These are phyloP conservation scores for Cornus controversa DNA, from an alignment of 148 eudicot species.

Conservation along the genomic window DNA sequence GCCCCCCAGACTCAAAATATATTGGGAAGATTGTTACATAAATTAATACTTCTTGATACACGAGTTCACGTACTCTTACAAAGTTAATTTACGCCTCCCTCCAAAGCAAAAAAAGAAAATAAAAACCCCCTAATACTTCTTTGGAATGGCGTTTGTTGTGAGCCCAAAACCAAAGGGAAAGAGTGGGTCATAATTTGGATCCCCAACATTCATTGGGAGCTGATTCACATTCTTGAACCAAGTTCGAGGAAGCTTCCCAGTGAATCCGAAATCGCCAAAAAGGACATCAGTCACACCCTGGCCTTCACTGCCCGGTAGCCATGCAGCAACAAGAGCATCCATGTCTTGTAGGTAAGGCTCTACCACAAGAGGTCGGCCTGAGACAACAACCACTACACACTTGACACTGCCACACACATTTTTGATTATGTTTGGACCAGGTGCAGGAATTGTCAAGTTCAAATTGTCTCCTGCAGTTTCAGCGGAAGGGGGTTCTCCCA, in stretches of 20 bases:
- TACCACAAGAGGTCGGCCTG: slow-evolving; percentile 36
- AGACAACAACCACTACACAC: slow-evolving; percentile 30
- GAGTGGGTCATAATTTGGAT: slow-evolving; percentile 27
- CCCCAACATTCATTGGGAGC: slow-evolving; percentile 38
- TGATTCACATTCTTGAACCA: slow-evolving; percentile 32
- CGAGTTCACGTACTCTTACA: too few species aligned
- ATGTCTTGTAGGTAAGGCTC: slow-evolving; percentile 27
- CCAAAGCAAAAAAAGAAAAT: background rate
- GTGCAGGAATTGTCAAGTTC: slow-evolving; percentile 11
- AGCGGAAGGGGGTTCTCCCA: slow-evolving; percentile 9
- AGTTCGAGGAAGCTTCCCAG: slow-evolving; percentile 30
- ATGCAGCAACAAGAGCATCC: slow-evolving; percentile 34
- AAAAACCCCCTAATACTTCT: background rate
- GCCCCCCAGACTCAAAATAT: too few species aligned
- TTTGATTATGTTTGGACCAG: background rate
- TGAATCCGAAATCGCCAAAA: slow-evolving; percentile 1
- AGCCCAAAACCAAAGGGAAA: slow-evolving; percentile 33
- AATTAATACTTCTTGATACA: too few species aligned
- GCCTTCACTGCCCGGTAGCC: slow-evolving; percentile 38
- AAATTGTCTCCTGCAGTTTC: slow-evolving; percentile 3
- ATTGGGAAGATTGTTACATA: too few species aligned
- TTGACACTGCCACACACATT: slow-evolving; percentile 16
- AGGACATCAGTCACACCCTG: slow-evolving; percentile 29
- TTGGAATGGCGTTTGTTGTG: slow-evolving; percentile 1
- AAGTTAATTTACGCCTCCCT: background rate